These are phyloP conservation scores for Sarocladiaceae sp. DNA, from an alignment of 2,329 filamentous ascomycete genomes.

Conservation along the genomic window DNA sequence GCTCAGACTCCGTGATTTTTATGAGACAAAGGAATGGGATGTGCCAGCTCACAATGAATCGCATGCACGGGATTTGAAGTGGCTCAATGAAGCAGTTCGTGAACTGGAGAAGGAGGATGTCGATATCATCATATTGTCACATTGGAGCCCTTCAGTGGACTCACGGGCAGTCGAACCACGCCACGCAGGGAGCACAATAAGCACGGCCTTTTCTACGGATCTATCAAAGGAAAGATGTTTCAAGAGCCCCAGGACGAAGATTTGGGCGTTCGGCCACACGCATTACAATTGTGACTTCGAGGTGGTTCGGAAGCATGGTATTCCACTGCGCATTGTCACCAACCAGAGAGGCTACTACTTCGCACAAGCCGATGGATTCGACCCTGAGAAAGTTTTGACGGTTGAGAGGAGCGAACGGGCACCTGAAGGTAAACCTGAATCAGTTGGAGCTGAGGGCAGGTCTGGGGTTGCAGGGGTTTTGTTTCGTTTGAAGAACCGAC, in stretches of 20 bases:
- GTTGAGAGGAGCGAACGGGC: neutral
- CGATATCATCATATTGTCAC: neutral
- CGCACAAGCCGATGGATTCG: neutral
- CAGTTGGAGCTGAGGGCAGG: too few species aligned
- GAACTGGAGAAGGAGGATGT: neutral
- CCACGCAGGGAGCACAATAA: neutral
- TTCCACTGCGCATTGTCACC: neutral
- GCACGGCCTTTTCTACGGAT: neutral
- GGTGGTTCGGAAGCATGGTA: neutral
- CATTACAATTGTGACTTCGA: neutral
- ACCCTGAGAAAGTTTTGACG: neutral
- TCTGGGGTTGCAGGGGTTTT: neutral
- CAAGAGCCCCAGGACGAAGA: neutral
- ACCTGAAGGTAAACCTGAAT: neutral
- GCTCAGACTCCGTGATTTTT: constrained; percentile 48
- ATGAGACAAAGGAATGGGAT: constrained; percentile 36
- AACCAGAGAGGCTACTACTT: neutral
- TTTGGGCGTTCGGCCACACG: neutral
- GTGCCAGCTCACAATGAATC: constrained; percentile 29
- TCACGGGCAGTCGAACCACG: neutral
- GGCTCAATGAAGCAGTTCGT: neutral
- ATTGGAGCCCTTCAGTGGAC: neutral
- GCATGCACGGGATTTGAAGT: neutral
- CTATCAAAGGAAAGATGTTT: neutral
- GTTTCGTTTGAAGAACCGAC: neutral